A percentile compares a stretch with the other conserved stretches of the same genome.
These are phyloP conservation scores for Colletotrichum scovillei DNA, from an alignment of 2,329 filamentous ascomycete genomes.

Conservation along the genomic window DNA sequence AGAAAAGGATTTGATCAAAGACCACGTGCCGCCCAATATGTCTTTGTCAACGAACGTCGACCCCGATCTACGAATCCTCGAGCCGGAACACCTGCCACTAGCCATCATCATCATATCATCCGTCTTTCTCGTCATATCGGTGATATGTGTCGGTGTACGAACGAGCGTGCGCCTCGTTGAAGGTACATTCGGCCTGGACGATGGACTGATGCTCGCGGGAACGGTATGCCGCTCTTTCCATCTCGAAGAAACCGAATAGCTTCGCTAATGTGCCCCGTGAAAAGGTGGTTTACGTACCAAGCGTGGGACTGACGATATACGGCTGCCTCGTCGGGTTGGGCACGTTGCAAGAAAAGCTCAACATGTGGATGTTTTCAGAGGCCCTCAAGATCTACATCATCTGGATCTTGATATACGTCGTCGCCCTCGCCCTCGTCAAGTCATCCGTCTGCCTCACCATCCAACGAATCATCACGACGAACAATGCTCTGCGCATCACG, in stretches of 20 bases:
- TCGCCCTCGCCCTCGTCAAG: slow-evolving; percentile 40
- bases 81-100: slow-evolving; percentile 21
- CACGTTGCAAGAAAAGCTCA: slow-evolving; percentile 38
- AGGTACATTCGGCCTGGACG: slow-evolving; percentile 34
- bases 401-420: slow-evolving; percentile 43
- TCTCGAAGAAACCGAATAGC: not conserved
- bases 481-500: slow-evolving; percentile 36
- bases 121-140: slow-evolving; percentile 29
- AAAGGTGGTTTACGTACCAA: slow-evolving; percentile 35
- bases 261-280: not conserved
- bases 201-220: slow-evolving; percentile 36
- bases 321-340: slow-evolving; percentile 39
- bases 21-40: slow-evolving; percentile 16
- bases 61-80: slow-evolving; percentile 25
- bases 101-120: slow-evolving; percentile 32
- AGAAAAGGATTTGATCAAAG: not conserved
- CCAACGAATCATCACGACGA: slow-evolving; percentile 44
- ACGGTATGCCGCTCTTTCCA: slow-evolving; percentile 1
- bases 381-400: slow-evolving; percentile 38
- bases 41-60: slow-evolving; percentile 21
- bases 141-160: slow-evolving; percentile 24
- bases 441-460: slow-evolving; percentile 51
- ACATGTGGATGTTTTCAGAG: slow-evolving; percentile 40
- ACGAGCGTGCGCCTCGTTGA: slow-evolving; percentile 24
- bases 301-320: slow-evolving; percentile 36